Conservation (phyloP, 2,329 filamentous ascomycete genomes). For the Aspergillus caelatus region DNA sequence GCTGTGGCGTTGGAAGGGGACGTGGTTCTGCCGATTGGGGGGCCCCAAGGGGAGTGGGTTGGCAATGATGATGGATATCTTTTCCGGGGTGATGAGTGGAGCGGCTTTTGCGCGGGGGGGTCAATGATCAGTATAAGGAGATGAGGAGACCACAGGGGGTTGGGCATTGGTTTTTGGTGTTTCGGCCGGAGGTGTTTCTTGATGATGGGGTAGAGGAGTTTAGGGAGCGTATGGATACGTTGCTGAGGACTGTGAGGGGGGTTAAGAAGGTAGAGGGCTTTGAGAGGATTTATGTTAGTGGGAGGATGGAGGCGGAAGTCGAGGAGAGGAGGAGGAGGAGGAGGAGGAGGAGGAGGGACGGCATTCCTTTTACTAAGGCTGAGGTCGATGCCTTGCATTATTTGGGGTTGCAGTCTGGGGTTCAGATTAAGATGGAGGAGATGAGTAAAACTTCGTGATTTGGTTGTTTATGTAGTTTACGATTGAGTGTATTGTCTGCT, state of each 20-base stretch:
- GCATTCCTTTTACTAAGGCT: neutral
- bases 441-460: neutral
- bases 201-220: neutral
- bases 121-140: neutral
- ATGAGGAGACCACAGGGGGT: neutral
- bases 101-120: neutral
- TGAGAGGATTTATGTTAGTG: neutral
- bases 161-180: neutral
- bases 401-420: neutral
- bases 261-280: neutral
- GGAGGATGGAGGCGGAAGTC: neutral
- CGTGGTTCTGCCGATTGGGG: neutral
- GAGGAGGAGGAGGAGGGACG: neutral
- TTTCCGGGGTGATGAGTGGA: neutral
- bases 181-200: neutral
- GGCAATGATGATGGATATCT: neutral
- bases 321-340: too few species aligned
- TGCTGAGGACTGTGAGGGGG: neutral
- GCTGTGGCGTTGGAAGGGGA: neutral
- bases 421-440: neutral
- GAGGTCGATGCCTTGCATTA: neutral
- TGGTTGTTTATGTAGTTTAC: too few species aligned
- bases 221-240: neutral
- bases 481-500: too few species aligned
- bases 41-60: neutral